These are phyloP conservation scores for Trichomonas vaginalis DNA, from an alignment of 208 protist species.

Conservation along the genomic window DNA sequence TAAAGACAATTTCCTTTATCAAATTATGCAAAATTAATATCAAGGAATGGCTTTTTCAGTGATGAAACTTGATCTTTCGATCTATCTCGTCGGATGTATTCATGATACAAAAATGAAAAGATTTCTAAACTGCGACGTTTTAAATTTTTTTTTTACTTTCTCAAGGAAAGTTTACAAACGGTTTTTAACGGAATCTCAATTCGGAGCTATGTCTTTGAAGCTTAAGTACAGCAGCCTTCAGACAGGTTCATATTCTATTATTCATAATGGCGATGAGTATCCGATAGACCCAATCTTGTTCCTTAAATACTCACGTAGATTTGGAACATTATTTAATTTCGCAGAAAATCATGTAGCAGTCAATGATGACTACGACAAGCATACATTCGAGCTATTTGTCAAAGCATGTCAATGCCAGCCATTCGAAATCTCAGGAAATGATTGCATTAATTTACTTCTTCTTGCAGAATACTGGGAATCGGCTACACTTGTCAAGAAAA, in stretches of 20 bases:
- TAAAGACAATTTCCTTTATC: too few species aligned
- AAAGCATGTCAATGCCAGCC: not conserved
- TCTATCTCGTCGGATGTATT: too few species aligned
- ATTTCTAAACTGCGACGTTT: not conserved
- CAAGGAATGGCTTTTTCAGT: too few species aligned
- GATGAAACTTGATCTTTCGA: too few species aligned
- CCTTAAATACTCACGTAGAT: not conserved
- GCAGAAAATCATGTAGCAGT: not conserved
- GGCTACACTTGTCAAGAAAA: not conserved
- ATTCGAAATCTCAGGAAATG: not conserved
- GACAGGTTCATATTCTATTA: not conserved
- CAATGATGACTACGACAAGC: not conserved
- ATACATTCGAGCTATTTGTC: not conserved
- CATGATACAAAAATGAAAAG: too few species aligned
- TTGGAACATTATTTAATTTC: not conserved
- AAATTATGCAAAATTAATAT: too few species aligned
- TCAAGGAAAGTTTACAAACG: not conserved
- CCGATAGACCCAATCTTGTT: not conserved
- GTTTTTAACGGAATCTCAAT: not conserved
- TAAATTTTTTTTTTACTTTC: too few species aligned
- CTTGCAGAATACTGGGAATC: not conserved
- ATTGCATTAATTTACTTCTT: not conserved
- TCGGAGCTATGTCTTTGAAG: not conserved
- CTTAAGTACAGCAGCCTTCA: not conserved
- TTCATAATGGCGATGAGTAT: not conserved